Conservation (phyloP, 2,329 filamentous ascomycete genomes). For the Fusarium citri region DNA sequence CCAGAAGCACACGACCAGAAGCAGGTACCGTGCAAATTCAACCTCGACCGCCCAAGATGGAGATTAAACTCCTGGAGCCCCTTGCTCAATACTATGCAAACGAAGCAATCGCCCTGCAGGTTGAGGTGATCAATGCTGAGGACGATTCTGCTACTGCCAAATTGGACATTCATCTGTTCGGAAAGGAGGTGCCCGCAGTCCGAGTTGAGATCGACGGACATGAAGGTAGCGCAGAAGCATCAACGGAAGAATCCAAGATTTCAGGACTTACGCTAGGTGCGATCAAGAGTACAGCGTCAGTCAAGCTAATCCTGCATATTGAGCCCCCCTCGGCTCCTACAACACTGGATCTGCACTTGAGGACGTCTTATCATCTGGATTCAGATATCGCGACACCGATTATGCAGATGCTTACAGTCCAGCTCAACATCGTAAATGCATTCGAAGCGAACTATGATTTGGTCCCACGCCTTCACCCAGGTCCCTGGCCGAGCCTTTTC, state of each 20-base stretch:
- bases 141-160: slow-evolving; percentile 80
- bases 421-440: slow-evolving; percentile 79
- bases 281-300: slow-evolving; percentile 60
- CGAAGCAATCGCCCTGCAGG: slow-evolving; percentile 75
- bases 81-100: slow-evolving; percentile 85
- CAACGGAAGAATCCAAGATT: slow-evolving; percentile 57
- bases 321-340: slow-evolving; percentile 63
- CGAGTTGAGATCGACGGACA: slow-evolving; percentile 54
- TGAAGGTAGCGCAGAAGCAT: slow-evolving; percentile 49
- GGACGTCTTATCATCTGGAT: slow-evolving; percentile 80
- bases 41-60: slow-evolving; percentile 92
- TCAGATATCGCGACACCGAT: slow-evolving; percentile 86
- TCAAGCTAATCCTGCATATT: slow-evolving; percentile 60
- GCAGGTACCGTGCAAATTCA: slow-evolving; percentile 75
- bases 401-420: slow-evolving; percentile 75
- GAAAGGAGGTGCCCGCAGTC: slow-evolving; percentile 63
- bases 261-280: slow-evolving; percentile 58
- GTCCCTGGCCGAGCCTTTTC: slow-evolving; percentile 91
- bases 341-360: slow-evolving; percentile 76
- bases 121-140: slow-evolving; percentile 85
- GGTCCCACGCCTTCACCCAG: slow-evolving; percentile 78
- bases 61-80: slow-evolving; percentile 73
- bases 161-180: slow-evolving; percentile 75
- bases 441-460: slow-evolving; percentile 96
- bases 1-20: slow-evolving; percentile 61